Base-by-base conservation (phyloP, 768 basidiomycete species). In the Cubamyces sp. region DNA sequence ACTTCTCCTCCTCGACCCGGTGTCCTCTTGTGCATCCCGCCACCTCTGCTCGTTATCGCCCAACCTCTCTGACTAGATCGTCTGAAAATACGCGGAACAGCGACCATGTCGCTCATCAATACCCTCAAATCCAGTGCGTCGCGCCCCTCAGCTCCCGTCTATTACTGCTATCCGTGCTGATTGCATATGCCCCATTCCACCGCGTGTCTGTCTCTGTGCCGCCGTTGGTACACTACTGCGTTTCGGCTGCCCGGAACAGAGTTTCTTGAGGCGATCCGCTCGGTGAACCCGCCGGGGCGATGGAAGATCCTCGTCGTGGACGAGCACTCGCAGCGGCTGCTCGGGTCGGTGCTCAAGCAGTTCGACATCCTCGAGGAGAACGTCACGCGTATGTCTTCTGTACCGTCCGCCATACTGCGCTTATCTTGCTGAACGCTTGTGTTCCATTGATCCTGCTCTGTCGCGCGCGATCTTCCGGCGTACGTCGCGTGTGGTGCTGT, bases 251-350 rank as follows among this genome's bases (percentile, higher is more conserved):
- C 4, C 7, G n/a, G 43, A 45, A 21, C 69, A 96, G 94, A 90
- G 72, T 94, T 96, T 73, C 82, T 96, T 64, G 91, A 94, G 51
- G 87, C 91, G 18, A 89, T 96, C 69, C 84, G 91, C 73, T 91
- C 92, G 47, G 92, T 94, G 49, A 86, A 90, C 71, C 92, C 96
- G 2, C 87, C 90, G 19, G 86, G 85, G 60, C 79, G 86, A 82
- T 99, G 97, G 97, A 99, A 99, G 84, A 91, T 97, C 68, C 85
- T 98, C 46, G 94, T 99, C 61, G 91, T 98, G 55, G 97, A 99
- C 74, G 93, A 95, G 66, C 85, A 92, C 76, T 89, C 95, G 25
- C 89, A 95, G 75, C 86, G 83, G 72, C 77, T 98, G 56, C 75
- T 99, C 48, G 84, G 87, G 63, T 85, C 90, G 9, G 93, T 96